Evolutionary conservation across 108 stramenopile species (phyloP).

Genomic region (Licmophora abbreviata): DNA sequence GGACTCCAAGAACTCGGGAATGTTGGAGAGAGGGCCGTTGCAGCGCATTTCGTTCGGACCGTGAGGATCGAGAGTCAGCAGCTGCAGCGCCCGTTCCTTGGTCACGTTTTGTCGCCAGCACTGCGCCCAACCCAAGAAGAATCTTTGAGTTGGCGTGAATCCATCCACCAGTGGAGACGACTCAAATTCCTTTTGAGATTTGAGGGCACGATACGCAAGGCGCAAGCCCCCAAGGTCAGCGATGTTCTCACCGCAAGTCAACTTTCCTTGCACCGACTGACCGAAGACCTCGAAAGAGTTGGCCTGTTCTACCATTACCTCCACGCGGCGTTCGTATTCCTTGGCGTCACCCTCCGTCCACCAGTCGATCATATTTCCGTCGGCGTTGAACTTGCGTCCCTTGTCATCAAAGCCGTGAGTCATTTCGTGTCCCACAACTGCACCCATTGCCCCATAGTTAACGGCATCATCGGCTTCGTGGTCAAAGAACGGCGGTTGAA

Average conservation of each 20-base stretch:
- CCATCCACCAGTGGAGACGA: constrained; percentile 33
- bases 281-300: constrained; percentile 59
- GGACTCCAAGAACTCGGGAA: constrained; percentile 70
- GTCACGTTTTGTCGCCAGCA: constrained; percentile 72
- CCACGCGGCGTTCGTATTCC: constrained; percentile 59
- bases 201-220: constrained; percentile 46
- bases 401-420: constrained; percentile 86
- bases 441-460: constrained; percentile 76
- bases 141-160: constrained; percentile 60
- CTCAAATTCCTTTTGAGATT: constrained; percentile 22
- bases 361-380: constrained; percentile 80
- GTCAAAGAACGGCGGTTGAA: constrained; percentile 81
- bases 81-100: constrained; percentile 63
- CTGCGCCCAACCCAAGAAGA: constrained; percentile 70
- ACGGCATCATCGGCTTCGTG: constrained; percentile 68
- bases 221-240: constrained; percentile 72
- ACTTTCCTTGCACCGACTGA: constrained; percentile 45
- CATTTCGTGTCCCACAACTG: constrained; percentile 85
- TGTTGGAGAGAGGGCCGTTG: constrained; percentile 69
- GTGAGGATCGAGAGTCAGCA: constrained; percentile 79
- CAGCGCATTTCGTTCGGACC: constrained; percentile 76
- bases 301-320: constrained; percentile 76
- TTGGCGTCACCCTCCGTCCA: constrained; percentile 64
- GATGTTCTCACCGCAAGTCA: constrained; percentile 79
- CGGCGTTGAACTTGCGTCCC: constrained; percentile 71